phyloP scores from a whole-genome alignment of 371 early-diverging fungal genomes.

The Mucor circinelloides region DNA sequence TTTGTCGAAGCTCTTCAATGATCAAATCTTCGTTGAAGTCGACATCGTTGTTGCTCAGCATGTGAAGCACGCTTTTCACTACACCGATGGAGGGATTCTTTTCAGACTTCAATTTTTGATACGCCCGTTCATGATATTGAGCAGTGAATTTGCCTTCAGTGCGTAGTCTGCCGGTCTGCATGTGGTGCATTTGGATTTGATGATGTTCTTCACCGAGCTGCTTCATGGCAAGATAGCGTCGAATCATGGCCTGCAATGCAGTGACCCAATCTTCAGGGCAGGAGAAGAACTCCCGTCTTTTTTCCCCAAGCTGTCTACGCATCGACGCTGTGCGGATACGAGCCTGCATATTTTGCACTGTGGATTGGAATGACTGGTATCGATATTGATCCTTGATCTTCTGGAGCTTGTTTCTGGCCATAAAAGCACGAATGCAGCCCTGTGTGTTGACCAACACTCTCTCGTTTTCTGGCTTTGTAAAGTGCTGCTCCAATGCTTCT shows the following conservation, averaged over 20 bases:
- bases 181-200: background rate
- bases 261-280: constrained; percentile 26
- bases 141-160: constrained; percentile 10
- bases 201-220: constrained; percentile 3
- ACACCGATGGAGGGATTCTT: constrained; percentile 81
- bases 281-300: constrained; percentile 14
- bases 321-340: constrained; percentile 11
- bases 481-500: constrained; percentile 12
- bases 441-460: constrained; percentile 7
- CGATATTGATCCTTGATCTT: constrained; percentile 24
- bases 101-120: constrained; percentile 45
- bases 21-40: constrained; percentile 93
- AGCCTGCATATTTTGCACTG: constrained; percentile 12
- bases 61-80: constrained; percentile 87
- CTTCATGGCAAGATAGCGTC: constrained; percentile 15
- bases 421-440: constrained; percentile 20
- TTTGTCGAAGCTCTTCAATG: constrained; percentile 86
- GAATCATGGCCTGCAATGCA: constrained; percentile 20
- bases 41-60: constrained; percentile 89
- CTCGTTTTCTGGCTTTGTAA: constrained; percentile 13
- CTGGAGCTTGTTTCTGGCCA: constrained; percentile 19
- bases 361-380: constrained; percentile 17
- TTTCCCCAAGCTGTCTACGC: constrained; percentile 20
- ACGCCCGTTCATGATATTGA: constrained; percentile 16
- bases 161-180: background rate